These are phyloP conservation scores for Umbellularia californica DNA, from an alignment of 164 flowering plant species.

Conservation along the genomic window DNA sequence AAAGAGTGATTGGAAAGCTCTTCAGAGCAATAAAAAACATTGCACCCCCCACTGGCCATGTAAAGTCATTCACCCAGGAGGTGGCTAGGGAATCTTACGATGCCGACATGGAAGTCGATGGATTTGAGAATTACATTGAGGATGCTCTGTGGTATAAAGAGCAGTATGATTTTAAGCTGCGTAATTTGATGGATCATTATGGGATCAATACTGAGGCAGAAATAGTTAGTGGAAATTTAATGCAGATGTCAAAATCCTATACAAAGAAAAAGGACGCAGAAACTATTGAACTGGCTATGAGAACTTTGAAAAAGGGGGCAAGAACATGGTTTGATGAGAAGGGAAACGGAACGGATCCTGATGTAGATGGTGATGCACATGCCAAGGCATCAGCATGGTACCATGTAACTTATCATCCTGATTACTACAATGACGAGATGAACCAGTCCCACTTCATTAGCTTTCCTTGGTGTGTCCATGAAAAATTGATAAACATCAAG, in stretches of 20 bases:
- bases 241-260: conserved; percentile 52
- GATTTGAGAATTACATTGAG: conserved; percentile 50
- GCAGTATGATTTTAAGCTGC: conserved; percentile 61
- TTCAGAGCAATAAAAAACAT: conserved; percentile 60
- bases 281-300: conserved; percentile 50
- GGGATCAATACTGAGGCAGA: conserved; percentile 79
- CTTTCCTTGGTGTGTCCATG: conserved; percentile 86
- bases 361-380: conserved; percentile 23
- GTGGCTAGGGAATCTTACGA: conserved; percentile 59
- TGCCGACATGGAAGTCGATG: conserved; percentile 69
- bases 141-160: conserved; percentile 67
- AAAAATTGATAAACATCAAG: conserved; percentile 66
- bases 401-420: conserved; percentile 72
- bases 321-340: conserved; percentile 54
- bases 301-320: conserved; percentile 68
- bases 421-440: conserved; percentile 51
- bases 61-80: conserved; percentile 45
- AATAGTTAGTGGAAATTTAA: conserved; percentile 56
- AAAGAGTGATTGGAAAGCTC: conserved; percentile 28
- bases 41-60: conserved; percentile 21
- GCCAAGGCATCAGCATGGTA: conserved; percentile 95
- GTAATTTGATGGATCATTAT: conserved; percentile 70
- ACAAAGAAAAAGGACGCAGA: conserved; percentile 53
- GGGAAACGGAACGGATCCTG: conserved; percentile 3
- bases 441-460: conserved; percentile 65